These are phyloP conservation scores for Neurospora sp. DNA, from an alignment of 495 filamentous ascomycete species.

Conservation along the genomic window DNA sequence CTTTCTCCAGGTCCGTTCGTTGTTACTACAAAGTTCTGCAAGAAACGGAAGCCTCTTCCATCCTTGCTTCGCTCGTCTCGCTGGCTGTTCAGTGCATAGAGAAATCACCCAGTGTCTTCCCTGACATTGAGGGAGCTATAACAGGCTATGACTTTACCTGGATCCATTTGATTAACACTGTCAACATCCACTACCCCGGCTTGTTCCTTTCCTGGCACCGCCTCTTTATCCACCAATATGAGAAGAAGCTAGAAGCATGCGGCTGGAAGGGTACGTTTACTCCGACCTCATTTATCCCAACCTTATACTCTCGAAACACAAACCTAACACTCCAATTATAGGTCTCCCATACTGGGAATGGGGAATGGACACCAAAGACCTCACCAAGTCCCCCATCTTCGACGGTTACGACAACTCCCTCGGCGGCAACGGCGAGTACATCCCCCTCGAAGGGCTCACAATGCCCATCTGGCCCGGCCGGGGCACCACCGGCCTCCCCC, in stretches of 20 bases:
- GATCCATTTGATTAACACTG: background rate
- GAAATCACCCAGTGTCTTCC: slow-evolving; percentile 34
- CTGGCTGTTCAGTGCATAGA: slow-evolving; percentile 54
- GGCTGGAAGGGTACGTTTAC: background rate
- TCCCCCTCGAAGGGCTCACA: slow-evolving; percentile 13
- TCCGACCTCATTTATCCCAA: background rate
- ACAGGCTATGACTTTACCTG: background rate
- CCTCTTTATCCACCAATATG: slow-evolving; percentile 1
- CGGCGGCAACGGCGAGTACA: slow-evolving; percentile 18
- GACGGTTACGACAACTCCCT: slow-evolving; percentile 15
- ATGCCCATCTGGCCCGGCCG: slow-evolving; percentile 16
- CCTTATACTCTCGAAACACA: background rate
- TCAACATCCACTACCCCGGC: background rate
- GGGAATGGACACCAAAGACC: slow-evolving; percentile 18
- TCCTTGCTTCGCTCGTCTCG: too few relatives aligned
- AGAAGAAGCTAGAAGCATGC: slow-evolving; percentile 1
- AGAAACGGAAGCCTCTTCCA: too few relatives aligned
- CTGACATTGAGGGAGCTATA: background rate
- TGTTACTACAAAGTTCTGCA: too few relatives aligned
- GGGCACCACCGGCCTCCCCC: slow-evolving; percentile 18
- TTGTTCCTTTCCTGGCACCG: slow-evolving; percentile 2
- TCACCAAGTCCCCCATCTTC: slow-evolving; percentile 15
- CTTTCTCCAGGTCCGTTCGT: too few relatives aligned
- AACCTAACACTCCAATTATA: background rate
- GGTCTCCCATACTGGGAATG: slow-evolving; percentile 18